These are phyloP conservation scores for Leccinum sublutescens DNA, from an alignment of 768 basidiomycete genomes.

Conservation along the genomic window DNA sequence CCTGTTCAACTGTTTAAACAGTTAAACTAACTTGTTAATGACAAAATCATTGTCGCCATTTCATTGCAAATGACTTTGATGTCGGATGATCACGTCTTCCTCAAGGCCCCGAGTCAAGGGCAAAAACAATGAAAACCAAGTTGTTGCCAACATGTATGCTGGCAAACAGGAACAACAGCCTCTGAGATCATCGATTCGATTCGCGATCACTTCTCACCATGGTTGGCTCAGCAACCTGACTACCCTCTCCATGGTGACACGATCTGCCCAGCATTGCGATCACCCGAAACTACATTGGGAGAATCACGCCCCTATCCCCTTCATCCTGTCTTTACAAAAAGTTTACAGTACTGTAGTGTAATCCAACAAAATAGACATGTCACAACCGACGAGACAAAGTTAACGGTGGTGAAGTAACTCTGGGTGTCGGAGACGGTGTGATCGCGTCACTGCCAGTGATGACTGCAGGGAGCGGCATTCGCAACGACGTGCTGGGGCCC, in stretches of 20 bases:
- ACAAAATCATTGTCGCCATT: background rate
- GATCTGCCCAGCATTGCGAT: background rate
- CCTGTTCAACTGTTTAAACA: background rate
- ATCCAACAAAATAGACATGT: background rate
- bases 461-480: slow-evolving; percentile 37
- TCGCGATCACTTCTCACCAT: background rate
- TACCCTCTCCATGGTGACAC: background rate
- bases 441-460: slow-evolving; percentile 43
- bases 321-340: background rate
- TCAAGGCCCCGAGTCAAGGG: background rate
- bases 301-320: background rate
- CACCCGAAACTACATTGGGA: background rate
- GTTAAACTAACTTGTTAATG: background rate
- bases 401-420: slow-evolving; percentile 17
- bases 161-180: background rate
- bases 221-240: background rate
- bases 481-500: slow-evolving; percentile 39
- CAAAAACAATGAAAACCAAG: background rate
- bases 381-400: slow-evolving; percentile 1
- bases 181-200: background rate
- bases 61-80: background rate
- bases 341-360: background rate
- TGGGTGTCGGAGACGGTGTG: slow-evolving; percentile 45
- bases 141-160: background rate
- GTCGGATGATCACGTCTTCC: background rate